A percentile compares a stretch with the other conserved stretches of the same genome.
Evolutionary conservation across 805 yeast genomes (phyloP).

Genomic region (Saccharomycopsis sp.): DNA sequence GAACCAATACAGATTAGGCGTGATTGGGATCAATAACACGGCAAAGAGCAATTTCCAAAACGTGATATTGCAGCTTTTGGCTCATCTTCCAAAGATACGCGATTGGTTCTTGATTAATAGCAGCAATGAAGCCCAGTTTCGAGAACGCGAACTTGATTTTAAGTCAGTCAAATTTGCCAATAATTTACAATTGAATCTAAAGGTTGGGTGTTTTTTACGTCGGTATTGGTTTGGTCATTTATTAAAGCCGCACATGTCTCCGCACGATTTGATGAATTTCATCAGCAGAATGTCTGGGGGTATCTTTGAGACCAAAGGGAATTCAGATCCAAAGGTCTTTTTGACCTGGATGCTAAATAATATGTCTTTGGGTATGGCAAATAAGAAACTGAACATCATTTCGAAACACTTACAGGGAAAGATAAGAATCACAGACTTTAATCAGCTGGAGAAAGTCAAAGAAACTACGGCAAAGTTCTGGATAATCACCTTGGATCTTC

Average conservation of each 20-base stretch:
- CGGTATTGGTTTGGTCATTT: slow-evolving; percentile 60
- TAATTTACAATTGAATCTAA: slow-evolving; percentile 33
- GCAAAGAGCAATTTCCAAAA: slow-evolving; percentile 29
- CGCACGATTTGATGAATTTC: slow-evolving; percentile 55
- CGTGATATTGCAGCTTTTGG: slow-evolving; percentile 47
- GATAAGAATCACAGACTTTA: slow-evolving; percentile 30
- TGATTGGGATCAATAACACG: slow-evolving; percentile 54
- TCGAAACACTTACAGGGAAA: slow-evolving; percentile 48
- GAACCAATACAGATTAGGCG: slow-evolving; percentile 51
- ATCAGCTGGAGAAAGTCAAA: slow-evolving; percentile 23
- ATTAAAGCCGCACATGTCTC: slow-evolving; percentile 57
- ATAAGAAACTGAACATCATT: slow-evolving; percentile 25
- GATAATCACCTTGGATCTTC: slow-evolving; percentile 53
- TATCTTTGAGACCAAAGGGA: slow-evolving; percentile 28
- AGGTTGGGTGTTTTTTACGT: slow-evolving; percentile 42
- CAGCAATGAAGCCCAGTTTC: background rate
- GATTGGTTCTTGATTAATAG: slow-evolving; percentile 33
- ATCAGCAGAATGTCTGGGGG: slow-evolving; percentile 39
- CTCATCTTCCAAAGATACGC: slow-evolving; percentile 49
- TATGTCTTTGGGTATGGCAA: slow-evolving; percentile 29
- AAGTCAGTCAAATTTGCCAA: slow-evolving; percentile 18
- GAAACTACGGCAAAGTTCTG: slow-evolving; percentile 35
- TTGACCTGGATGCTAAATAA: slow-evolving; percentile 54
- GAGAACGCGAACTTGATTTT: slow-evolving; percentile 18
- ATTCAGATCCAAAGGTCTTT: slow-evolving; percentile 50